Evolutionary conservation across 768 basidiomycete species (phyloP), one percentile per base, ranked within the genome.

Genomic region (Trametes gibbosa): DNA sequence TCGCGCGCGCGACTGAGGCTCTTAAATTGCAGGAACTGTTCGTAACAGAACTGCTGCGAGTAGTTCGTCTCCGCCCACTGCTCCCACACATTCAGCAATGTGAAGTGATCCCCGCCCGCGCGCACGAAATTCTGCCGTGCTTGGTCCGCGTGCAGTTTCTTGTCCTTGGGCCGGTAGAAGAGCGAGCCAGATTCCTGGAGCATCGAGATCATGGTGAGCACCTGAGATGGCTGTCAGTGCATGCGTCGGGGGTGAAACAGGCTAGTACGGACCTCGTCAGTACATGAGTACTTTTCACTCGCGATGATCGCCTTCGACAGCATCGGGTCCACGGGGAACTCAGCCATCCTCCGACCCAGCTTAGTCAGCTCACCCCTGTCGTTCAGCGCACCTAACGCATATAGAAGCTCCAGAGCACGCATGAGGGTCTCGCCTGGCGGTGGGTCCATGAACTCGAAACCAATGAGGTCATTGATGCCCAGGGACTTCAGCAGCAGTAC

Each of bases 21-120:
- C 81, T 98, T 97, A 81, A 88, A 95, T 70, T 96, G 95, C 49
- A 97, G 73, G 76, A 92, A 98, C 64, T 95, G 92, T 69, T 96
- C 95, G 70, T 95, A 97, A 68, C 93, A 95, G 75, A 93, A 97
- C 67, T 95, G 92, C 70, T 98, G 93, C 21, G 93, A 95, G 70
- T 95, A 98, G 68, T 94, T 94, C 23, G 95, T 92, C 63, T 99
- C 97, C 19, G 91, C 91, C 97, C 97, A 99, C 69, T 98, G 95
- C 71, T 98, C 95, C 90, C 95, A 98, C 13, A 98, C 93, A 70
- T 98, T 98, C 25, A 99, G 80, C 23, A 99, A 74, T 6, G 96
- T 98, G 70, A 98, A 99, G 75, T 98, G 97, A 68, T 99, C 97
- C 23, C 97, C 97, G 27, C 97, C 96, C 0, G 91, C 79, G 49